phyloP scores from a whole-genome alignment of 2,329 filamentous ascomycete genomes.

The Leptoxyphium fumago region DNA sequence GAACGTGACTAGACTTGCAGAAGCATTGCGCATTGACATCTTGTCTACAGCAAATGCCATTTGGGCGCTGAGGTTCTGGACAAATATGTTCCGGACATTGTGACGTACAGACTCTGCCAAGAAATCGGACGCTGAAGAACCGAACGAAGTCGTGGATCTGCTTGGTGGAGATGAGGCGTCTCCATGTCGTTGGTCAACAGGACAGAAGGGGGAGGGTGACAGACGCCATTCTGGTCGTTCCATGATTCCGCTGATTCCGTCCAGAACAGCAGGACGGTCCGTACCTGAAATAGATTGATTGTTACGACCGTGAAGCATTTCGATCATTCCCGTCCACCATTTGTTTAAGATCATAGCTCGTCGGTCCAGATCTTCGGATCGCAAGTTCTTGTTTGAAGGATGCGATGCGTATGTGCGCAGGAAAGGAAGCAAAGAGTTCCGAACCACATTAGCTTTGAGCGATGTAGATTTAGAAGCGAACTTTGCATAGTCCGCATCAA shows the following conservation, averaged over 20 bases:
- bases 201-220: constrained; percentile 51
- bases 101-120: constrained; percentile 66
- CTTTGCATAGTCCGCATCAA: constrained; percentile 56
- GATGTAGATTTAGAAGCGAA: constrained; percentile 61
- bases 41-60: constrained; percentile 80
- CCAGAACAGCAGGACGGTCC: constrained; percentile 68
- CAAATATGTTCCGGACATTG: constrained; percentile 77
- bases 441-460: constrained; percentile 62
- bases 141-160: constrained; percentile 43
- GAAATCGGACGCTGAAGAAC: constrained; percentile 49
- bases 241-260: constrained; percentile 71
- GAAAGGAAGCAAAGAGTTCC: constrained; percentile 60
- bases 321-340: constrained; percentile 77
- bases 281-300: constrained; percentile 67
- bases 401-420: constrained; percentile 55
- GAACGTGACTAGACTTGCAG: constrained; percentile 56
- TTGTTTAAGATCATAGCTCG: constrained; percentile 68
- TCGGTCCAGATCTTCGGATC: constrained; percentile 70
- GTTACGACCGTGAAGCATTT: constrained; percentile 62
- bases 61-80: constrained; percentile 66
- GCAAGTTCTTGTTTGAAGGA: constrained; percentile 48
- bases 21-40: constrained; percentile 63
- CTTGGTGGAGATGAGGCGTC: constrained; percentile 30
- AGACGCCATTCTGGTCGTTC: constrained; percentile 76
- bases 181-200: constrained; percentile 41